Evolutionary conservation across 1,139 yeast genomes (phyloP), one percentile per base, ranked within the genome.

Genomic region (Candida labiduridarum): DNA sequence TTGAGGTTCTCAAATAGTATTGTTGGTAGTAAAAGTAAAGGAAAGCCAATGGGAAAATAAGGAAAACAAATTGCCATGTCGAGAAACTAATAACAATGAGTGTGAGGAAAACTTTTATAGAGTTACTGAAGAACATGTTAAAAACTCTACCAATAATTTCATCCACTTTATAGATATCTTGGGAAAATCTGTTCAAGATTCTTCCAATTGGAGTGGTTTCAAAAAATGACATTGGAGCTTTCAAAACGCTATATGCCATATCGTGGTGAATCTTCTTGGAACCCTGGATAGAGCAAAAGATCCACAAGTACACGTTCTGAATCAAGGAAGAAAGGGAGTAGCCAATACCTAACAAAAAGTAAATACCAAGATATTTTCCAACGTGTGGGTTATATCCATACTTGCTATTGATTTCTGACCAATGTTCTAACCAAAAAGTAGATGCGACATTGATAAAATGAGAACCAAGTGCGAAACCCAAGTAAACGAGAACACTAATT

Each of bases 131-230:
- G 62, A 94, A 91, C 81, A 87, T 88, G 29, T 87, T 79, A 63
- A 94, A 90, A 0, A 89, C 89, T 63, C 97, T 79, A 10, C 94
- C 91, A 58, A 94, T 76, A 33, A 87, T 78, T 66, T 91, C 96
- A 69, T 94, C 99, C 54, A 94, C 86, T 63, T 91, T 89, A 72
- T 90, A 90, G 49, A 95, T 84, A 74, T 94, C 99, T 66, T 85
- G 91, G 7, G 98, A 90, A 66, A 94, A 94, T 65, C 99, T 79
- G 75, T 95, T 95, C 68, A 94, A 77, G 52, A 95, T 84, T 68
- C 99, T 83, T 35, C 99, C 99, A 56, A 94, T 82, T 46, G 99
- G 99, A 0, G 98, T 94, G 0, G 97, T 91, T 69, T 95, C 99
- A 64, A 95, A 94, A 67, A 95, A 94, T 36, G 91, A 81, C 99